A percentile compares a stretch with the other conserved stretches of the same genome.
phyloP scores from a whole-genome alignment of 106 monocot genomes.

The Dendrobium catenatum region DNA sequence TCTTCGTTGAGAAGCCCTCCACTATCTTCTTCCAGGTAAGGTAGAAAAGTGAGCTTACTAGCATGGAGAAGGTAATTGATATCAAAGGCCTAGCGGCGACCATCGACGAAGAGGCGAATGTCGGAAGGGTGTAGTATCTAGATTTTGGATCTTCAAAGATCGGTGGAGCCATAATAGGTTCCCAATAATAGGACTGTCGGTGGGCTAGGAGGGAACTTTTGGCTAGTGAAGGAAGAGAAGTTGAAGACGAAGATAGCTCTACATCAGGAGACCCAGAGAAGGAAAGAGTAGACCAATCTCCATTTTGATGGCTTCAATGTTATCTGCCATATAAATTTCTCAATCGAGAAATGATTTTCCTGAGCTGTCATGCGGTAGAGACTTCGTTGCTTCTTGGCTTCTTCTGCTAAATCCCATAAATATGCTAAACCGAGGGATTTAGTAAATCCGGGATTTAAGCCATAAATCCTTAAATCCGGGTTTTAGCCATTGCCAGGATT shows the following conservation, averaged over 20 bases:
- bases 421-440: too few species aligned
- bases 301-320: background rate
- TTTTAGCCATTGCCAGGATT: too few species aligned
- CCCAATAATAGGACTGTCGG: constrained; percentile 19
- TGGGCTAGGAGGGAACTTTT: constrained; percentile 27
- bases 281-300: background rate
- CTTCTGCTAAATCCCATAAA: too few species aligned
- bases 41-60: too few species aligned
- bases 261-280: constrained; percentile 6
- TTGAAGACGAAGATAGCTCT: background rate
- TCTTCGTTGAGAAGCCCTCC: too few species aligned
- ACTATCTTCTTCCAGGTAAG: too few species aligned
- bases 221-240: background rate
- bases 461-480: too few species aligned
- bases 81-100: constrained; percentile 1
- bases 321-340: too few species aligned
- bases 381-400: too few species aligned
- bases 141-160: constrained; percentile 4
- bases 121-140: constrained; percentile 5
- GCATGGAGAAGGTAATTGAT: background rate
- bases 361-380: too few species aligned
- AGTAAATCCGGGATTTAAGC: too few species aligned
- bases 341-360: too few species aligned
- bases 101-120: background rate
- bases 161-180: constrained; percentile 19